Conservation (phyloP, 2,329 filamentous ascomycete species). For the Plectosphaerella cucumerina region DNA sequence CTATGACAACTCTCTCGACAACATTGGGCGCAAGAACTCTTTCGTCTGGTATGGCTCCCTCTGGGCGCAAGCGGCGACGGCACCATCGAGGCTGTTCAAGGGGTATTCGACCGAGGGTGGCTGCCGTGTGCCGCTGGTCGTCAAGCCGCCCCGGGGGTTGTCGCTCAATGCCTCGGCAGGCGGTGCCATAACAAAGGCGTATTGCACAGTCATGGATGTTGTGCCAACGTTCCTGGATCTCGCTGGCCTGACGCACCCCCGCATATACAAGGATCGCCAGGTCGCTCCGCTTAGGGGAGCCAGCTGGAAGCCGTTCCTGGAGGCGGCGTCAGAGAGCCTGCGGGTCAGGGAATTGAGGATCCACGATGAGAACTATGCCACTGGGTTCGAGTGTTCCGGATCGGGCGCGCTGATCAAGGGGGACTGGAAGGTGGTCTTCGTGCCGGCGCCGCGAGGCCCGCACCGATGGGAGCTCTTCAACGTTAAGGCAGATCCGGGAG, state of each 20-base stretch:
- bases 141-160: slow-evolving; percentile 14
- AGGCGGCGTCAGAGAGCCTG: neutral
- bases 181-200: slow-evolving; percentile 32
- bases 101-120: slow-evolving; percentile 42
- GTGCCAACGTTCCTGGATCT: slow-evolving; percentile 40
- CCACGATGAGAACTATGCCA: slow-evolving; percentile 27
- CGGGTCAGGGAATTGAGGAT: slow-evolving; percentile 22
- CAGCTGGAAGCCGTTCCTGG: slow-evolving; percentile 14
- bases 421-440: slow-evolving; percentile 26
- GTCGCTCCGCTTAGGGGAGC: slow-evolving; percentile 45
- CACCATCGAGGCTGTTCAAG: slow-evolving; percentile 30
- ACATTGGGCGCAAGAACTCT: slow-evolving; percentile 14
- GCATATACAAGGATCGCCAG: slow-evolving; percentile 35
- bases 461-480: slow-evolving; percentile 29
- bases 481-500: slow-evolving; percentile 23
- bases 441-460: slow-evolving; percentile 20
- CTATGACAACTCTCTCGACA: slow-evolving; percentile 45
- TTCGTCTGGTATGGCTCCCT: slow-evolving; percentile 54
- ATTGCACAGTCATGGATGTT: slow-evolving; percentile 44
- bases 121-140: slow-evolving; percentile 46
- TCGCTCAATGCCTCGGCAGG: neutral
- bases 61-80: slow-evolving; percentile 42
- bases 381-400: slow-evolving; percentile 30
- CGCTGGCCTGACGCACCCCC: slow-evolving; percentile 34
- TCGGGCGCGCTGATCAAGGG: slow-evolving; percentile 26